A percentile compares a stretch with the other conserved stretches of the same genome.
Conservation (phyloP, 2,329 filamentous ascomycete species). For the Beauveria medogensis region DNA sequence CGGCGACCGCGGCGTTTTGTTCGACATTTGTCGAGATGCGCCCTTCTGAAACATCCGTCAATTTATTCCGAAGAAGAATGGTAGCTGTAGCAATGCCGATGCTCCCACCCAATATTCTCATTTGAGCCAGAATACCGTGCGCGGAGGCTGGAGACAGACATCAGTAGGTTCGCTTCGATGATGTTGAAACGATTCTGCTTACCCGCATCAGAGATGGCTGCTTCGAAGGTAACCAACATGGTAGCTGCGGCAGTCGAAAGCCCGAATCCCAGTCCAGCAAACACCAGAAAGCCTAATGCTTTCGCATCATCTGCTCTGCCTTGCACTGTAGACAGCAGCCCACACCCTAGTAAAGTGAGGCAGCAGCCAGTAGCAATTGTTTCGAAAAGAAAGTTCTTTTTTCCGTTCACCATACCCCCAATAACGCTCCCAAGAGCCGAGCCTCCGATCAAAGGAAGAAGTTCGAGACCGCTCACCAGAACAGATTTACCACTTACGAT, state of each 20-base stretch:
- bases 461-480: slow-evolving; percentile 40
- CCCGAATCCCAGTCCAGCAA: slow-evolving; percentile 47
- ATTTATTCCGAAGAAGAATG: slow-evolving; percentile 32
- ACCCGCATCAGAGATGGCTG: slow-evolving; percentile 39
- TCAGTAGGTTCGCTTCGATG: neutral
- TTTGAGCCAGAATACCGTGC: slow-evolving; percentile 44
- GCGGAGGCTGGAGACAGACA: slow-evolving; percentile 35
- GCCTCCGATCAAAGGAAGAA: slow-evolving; percentile 45
- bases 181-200: slow-evolving; percentile 13
- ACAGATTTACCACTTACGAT: slow-evolving; percentile 39
- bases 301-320: slow-evolving; percentile 31
- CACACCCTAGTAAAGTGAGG: slow-evolving; percentile 39
- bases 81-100: slow-evolving; percentile 47
- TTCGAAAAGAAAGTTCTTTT: slow-evolving; percentile 34
- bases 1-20: slow-evolving; percentile 20
- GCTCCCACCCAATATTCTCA: slow-evolving; percentile 44
- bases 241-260: slow-evolving; percentile 39
- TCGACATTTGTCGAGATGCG: slow-evolving; percentile 15
- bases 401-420: slow-evolving; percentile 34
- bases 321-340: slow-evolving; percentile 32
- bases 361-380: slow-evolving; percentile 33
- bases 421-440: slow-evolving; percentile 37
- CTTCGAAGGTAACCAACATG: slow-evolving; percentile 34
- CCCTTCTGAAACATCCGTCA: slow-evolving; percentile 10
- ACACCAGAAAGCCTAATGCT: slow-evolving; percentile 39